Base-by-base conservation (phyloP, 345 rosid species). In the Populus pruinosa region DNA sequence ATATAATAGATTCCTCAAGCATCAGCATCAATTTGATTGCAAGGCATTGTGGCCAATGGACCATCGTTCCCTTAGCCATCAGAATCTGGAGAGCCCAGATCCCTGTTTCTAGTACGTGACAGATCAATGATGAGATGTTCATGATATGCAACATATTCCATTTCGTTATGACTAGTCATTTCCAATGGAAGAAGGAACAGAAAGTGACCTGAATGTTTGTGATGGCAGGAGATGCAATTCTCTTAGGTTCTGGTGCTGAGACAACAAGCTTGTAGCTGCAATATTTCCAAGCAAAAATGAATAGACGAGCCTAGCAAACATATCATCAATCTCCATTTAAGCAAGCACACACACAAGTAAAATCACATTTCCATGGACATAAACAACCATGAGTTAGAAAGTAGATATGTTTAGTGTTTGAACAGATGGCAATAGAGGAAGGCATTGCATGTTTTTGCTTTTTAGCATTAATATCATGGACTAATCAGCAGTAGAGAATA, bases 201-300 rank as follows among this genome's bases (percentile, higher is more conserved):
- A 27, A 66, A 69, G 41, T 41, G 13, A 95, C 99, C 98, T 95
- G 99, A 79, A 95, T 91, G 83, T 95, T 95, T 50, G 97, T 88
- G 79, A 92, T 86, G 39, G 85, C 76, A 53, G 99, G 97, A 76
- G 98, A 92, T 74, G 88, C 88, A 80, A 95, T 80, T 92, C 85
- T 95, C 87, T 79, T 92, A 55, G 99, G 97, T 78, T 95, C 97
- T 44, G 92, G 78, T 69, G 89, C 91, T 41, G 94, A 84, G 78
- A 93, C 88, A 65, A 95, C 98, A 83, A 95, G 84, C 88, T 95
- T 95, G 85, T 87, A 95, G 77, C 98, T 94, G 89, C 83, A 86
- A 76, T 49, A 68, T 76, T 67, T 74, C 62, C 9, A 77, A 59
- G 79, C 6, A 81, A 53, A 77, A 55, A 72, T 75, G 25, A 61